Percentiles rank a stretch among this genome's conserved stretches.
Evolutionary conservation across 2,329 filamentous ascomycete species (phyloP).

Genomic region (Alternaria atra): DNA sequence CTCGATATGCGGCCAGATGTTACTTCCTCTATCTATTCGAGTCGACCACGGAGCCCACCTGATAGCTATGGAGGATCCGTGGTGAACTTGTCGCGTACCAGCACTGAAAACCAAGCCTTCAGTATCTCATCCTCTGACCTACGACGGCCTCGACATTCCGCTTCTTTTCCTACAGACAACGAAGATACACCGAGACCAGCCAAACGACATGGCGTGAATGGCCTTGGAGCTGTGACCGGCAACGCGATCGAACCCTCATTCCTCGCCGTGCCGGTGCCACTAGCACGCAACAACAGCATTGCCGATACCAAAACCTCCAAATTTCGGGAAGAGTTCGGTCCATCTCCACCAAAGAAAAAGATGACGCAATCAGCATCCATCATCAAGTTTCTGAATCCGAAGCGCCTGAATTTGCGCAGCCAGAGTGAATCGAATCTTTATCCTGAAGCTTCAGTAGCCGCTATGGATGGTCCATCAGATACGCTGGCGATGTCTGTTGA

Average conservation of each 20-base stretch:
- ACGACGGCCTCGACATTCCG: slow-evolving; percentile 25
- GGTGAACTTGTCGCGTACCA: slow-evolving; percentile 23
- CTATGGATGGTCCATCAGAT: slow-evolving; percentile 35
- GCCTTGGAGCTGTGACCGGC: slow-evolving; percentile 10
- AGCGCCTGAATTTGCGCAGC: slow-evolving; percentile 39
- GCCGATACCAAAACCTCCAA: slow-evolving; percentile 45
- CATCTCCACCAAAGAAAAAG: slow-evolving; percentile 40
- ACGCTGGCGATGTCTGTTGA: slow-evolving; percentile 15
- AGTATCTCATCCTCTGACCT: slow-evolving; percentile 19
- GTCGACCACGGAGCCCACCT: slow-evolving; percentile 49
- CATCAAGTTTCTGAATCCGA: slow-evolving; percentile 43
- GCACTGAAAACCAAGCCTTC: slow-evolving; percentile 15
- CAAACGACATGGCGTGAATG: slow-evolving; percentile 19
- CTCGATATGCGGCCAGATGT: slow-evolving; percentile 24
- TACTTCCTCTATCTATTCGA: slow-evolving; percentile 54
- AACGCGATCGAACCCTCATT: not conserved
- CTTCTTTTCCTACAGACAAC: slow-evolving; percentile 35
- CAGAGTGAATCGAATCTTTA: slow-evolving; percentile 43
- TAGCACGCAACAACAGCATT: slow-evolving; percentile 41
- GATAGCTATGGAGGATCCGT: slow-evolving; percentile 41
- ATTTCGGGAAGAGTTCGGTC: slow-evolving; percentile 50
- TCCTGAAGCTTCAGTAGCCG: slow-evolving; percentile 2
- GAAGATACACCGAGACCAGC: slow-evolving; percentile 35
- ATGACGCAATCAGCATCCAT: slow-evolving; percentile 36
- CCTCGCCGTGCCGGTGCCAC: slow-evolving; percentile 8